Percentiles rank a stretch among this genome's conserved stretches.
Evolutionary conservation across 148 eudicot genomes (phyloP).

Genomic region (Spergularia bocconei): DNA sequence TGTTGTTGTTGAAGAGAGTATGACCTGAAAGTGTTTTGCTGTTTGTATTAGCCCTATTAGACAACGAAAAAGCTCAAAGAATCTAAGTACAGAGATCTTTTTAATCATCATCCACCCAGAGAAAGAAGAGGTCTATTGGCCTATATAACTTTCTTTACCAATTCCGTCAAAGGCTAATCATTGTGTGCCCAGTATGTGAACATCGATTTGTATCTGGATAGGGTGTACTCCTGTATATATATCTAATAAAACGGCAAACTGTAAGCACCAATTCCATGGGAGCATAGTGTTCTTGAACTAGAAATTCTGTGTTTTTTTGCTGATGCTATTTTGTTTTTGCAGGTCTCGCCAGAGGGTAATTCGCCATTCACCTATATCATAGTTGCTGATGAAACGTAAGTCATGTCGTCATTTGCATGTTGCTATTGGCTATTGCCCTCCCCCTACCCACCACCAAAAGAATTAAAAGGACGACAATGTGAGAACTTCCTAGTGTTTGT

Average conservation of each 20-base stretch:
- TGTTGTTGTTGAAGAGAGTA: neutral
- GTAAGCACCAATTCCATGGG: neutral
- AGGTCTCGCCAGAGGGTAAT: constrained; percentile 94
- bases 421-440: neutral
- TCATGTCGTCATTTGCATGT: constrained; percentile 4
- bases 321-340: constrained; percentile 30
- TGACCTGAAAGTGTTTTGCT: too few species aligned
- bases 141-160: too few species aligned
- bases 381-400: constrained; percentile 90
- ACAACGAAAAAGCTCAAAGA: too few species aligned
- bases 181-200: neutral
- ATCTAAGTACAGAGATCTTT: too few species aligned
- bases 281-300: neutral
- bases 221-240: neutral
- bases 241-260: neutral
- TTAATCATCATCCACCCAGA: too few species aligned
- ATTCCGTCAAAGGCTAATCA: too few species aligned
- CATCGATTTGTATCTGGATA: neutral
- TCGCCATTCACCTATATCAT: constrained; percentile 92
- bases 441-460: neutral
- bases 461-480: neutral
- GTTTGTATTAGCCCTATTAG: too few species aligned
- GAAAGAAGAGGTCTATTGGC: too few species aligned
- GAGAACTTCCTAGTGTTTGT: neutral
- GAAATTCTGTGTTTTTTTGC: neutral